Evolutionary conservation across 805 yeast genomes (phyloP).

Genomic region (Allodekkera sacchari): DNA sequence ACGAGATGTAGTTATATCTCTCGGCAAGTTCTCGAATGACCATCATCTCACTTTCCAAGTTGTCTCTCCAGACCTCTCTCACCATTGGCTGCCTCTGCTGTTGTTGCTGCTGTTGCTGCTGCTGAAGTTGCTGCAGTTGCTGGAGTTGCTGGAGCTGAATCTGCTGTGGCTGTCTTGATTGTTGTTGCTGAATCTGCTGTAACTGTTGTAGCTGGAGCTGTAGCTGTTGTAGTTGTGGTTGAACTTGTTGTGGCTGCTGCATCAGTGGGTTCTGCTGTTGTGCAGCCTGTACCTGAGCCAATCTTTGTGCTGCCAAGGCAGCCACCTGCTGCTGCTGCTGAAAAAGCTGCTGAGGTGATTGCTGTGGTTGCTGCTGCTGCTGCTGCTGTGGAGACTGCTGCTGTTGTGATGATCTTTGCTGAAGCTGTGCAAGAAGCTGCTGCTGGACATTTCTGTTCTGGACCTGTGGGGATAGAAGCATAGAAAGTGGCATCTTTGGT

Average conservation of each 20-base stretch:
- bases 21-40: constrained; percentile 50
- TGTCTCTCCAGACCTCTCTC: constrained; percentile 68
- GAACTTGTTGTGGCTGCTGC: constrained; percentile 10
- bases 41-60: constrained; percentile 59
- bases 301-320: constrained; percentile 15
- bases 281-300: constrained; percentile 6
- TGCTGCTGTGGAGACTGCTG: constrained; percentile 10
- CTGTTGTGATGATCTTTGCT: constrained; percentile 14
- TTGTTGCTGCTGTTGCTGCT: constrained; percentile 9
- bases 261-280: constrained; percentile 8
- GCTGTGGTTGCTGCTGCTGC: constrained; percentile 13
- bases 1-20: constrained; percentile 50
- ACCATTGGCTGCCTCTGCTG: constrained; percentile 37
- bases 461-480: constrained; percentile 28
- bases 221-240: constrained; percentile 3
- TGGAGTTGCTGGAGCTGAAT: constrained; percentile 16
- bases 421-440: constrained; percentile 18
- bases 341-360: constrained; percentile 10
- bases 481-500: constrained; percentile 15
- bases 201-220: background rate
- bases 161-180: constrained; percentile 13
- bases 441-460: constrained; percentile 25
- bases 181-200: constrained; percentile 16
- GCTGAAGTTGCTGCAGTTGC: constrained; percentile 15
- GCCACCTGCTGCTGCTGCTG: constrained; percentile 9